Evolutionary conservation across 768 basidiomycete genomes (phyloP), one percentile per base, ranked within the genome.

Genomic region (Auriscalpium orientale): DNA sequence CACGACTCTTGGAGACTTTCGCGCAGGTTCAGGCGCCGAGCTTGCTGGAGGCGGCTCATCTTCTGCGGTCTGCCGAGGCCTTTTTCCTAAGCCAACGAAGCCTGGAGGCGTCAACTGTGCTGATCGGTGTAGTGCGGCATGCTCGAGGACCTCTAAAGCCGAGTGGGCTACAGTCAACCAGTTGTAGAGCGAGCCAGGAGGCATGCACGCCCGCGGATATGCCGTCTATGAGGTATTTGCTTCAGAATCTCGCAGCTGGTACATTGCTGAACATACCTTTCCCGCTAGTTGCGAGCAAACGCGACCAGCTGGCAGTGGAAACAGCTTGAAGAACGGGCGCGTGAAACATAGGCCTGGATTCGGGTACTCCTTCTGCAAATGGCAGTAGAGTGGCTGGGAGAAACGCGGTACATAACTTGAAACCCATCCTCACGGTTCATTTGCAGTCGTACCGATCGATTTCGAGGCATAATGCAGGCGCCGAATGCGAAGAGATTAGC

Each of bases 101-200:
- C 56, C 52, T 77, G 79, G 8, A 22, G 51, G 56, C 33, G 58
- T 51, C n/a, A 66, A 46, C 55, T 71, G 71, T 2, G 76, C 67
- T 18, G 76, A 77, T 65, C 82, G 77, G 37, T 85, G 77, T 37
- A 76, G 77, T 4, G 82, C 82, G 36, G 83, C 85, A 75, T 83
- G 79, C 11, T 78, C 72, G 37, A 85, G 65, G 54, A 91, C 82
- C 54, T 85, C 81, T 53, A 76, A 72, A 18, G 79, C 70, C 13
- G 84, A 80, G 56, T 80, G 78, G 48, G 80, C 71, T 34, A 87
- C 86, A 64, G 84, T 85, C 55, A 87, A 67, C 81, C 84, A 86
- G 74, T 84, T 86, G 71, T 79, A 89, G 12, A 77, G 78, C 36
- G 83, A 78, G 48, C 85, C 78, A 50, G 86, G 84, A 62, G 85